Conservation (phyloP, 208 protist genomes). For the Acanthamoeba triangularis region DNA sequence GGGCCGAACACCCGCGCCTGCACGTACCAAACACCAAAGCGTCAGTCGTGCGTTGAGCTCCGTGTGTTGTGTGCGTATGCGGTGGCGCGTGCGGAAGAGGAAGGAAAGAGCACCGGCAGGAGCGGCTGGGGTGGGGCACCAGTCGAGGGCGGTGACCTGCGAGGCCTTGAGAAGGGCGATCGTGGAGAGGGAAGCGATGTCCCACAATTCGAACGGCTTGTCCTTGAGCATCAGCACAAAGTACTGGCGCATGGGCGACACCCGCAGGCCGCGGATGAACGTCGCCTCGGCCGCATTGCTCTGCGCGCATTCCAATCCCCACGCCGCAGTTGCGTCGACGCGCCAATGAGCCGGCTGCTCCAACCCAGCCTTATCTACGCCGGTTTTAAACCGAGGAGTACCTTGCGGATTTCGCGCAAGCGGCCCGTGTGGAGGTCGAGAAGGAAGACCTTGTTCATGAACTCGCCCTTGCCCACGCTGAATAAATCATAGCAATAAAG, state of each 20-base stretch:
- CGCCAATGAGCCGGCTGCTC: no score
- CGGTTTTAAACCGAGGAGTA: no score
- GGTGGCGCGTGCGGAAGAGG: no score
- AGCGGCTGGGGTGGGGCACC: not conserved
- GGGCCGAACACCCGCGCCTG: not conserved
- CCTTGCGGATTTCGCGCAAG: slow-evolving; percentile 42
- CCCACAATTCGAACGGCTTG: slow-evolving; percentile 70
- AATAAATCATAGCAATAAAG: not conserved
- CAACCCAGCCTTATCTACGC: no score
- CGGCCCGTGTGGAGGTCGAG: slow-evolving; percentile 64
- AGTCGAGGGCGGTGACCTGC: slow-evolving; percentile 60
- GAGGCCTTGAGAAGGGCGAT: slow-evolving; percentile 50
- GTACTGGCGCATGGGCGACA: slow-evolving; percentile 26
- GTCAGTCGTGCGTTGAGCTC: no score
- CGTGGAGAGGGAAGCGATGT: slow-evolving; percentile 1
- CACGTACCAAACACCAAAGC: not conserved
- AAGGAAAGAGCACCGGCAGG: not conserved
- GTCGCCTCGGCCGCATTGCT: not conserved
- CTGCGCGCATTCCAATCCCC: not conserved
- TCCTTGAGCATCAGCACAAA: slow-evolving; percentile 77
- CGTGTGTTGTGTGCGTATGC: no score
- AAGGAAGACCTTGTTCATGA: slow-evolving; percentile 44
- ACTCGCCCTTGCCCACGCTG: slow-evolving; percentile 40
- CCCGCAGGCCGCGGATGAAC: slow-evolving; percentile 51
- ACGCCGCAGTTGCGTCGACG: not conserved